phyloP scores from a whole-genome alignment of 2,329 filamentous ascomycete species.

The Hyphodiscus sp. region DNA sequence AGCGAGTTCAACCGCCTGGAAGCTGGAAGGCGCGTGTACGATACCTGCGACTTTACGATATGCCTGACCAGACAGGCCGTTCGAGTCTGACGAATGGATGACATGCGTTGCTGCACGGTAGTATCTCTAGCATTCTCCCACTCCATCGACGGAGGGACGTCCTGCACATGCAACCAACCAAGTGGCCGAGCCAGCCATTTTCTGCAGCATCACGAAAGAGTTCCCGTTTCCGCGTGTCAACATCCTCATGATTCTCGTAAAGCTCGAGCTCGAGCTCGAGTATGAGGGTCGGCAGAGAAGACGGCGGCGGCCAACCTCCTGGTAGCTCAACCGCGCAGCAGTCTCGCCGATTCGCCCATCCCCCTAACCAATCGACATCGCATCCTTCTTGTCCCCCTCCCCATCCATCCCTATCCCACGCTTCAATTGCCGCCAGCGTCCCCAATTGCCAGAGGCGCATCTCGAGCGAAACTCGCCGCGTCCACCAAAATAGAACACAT shows the following conservation, averaged over 20 bases:
- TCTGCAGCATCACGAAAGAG: background rate
- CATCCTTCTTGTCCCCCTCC: background rate
- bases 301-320: background rate
- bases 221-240: background rate
- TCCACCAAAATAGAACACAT: background rate
- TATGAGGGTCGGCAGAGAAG: no score
- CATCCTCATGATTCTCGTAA: no score
- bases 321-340: background rate
- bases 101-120: constrained; percentile 7
- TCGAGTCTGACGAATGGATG: background rate
- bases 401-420: background rate
- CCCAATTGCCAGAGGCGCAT: background rate
- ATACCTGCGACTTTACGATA: no score
- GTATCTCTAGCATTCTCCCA: constrained; percentile 1
- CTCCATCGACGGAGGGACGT: background rate
- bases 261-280: no score
- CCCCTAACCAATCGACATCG: background rate
- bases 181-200: constrained; percentile 10
- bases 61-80: background rate
- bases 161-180: constrained; percentile 11
- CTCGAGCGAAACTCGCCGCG: background rate
- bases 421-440: background rate
- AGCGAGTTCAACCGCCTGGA: constrained; percentile 5
- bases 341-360: background rate
- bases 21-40: background rate